phyloP scores from a whole-genome alignment of 192 early-diverging fungal species.

The Cladochytrium replicatum region DNA sequence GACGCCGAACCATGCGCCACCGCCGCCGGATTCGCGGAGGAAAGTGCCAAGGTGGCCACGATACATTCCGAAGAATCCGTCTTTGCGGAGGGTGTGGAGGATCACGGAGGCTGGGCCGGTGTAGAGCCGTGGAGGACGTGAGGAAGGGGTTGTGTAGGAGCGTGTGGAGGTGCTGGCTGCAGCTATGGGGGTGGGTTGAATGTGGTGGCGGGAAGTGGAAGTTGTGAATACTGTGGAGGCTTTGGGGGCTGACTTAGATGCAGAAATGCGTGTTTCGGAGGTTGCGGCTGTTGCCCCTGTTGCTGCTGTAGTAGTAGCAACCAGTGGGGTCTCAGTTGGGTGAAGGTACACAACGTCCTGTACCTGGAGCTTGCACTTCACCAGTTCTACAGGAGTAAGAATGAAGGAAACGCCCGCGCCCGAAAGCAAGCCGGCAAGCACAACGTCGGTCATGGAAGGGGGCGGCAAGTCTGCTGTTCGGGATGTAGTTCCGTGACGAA shows the following conservation, averaged over 20 bases:
- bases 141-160: neutral
- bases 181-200: neutral
- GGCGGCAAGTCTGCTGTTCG: conserved; percentile 5
- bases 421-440: conserved; percentile 72
- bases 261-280: neutral
- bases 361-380: conserved; percentile 95
- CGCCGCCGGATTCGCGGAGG: conserved; percentile 81
- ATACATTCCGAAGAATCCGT: conserved; percentile 64
- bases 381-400: conserved; percentile 87
- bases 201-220: conserved; percentile 9
- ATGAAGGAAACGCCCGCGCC: conserved; percentile 80
- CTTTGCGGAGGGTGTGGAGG: conserved; percentile 30
- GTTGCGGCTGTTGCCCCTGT: neutral
- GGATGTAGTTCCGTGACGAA: conserved; percentile 35
- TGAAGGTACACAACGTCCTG: conserved; percentile 46
- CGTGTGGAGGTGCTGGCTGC: neutral
- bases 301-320: neutral
- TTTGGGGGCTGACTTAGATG: conserved; percentile 8
- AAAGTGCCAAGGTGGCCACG: conserved; percentile 74
- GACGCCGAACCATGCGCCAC: conserved; percentile 91
- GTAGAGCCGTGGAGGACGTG: conserved; percentile 5
- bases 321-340: conserved; percentile 16
- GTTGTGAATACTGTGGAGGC: neutral
- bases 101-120: conserved; percentile 51
- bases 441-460: conserved; percentile 51